These are phyloP conservation scores for Apiospora phragmitis DNA, from an alignment of 2,329 filamentous ascomycete species.

Conservation along the genomic window DNA sequence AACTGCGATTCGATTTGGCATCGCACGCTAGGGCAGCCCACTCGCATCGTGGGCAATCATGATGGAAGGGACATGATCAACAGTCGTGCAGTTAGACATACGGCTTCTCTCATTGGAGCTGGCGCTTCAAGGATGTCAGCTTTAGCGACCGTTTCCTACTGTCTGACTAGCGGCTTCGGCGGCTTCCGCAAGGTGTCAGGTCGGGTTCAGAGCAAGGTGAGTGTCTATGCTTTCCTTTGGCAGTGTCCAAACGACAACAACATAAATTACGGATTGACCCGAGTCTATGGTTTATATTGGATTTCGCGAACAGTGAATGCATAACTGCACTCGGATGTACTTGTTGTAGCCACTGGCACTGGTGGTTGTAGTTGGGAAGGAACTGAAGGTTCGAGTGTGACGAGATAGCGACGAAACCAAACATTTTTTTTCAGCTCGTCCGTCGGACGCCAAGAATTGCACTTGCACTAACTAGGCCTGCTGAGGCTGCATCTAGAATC, in stretches of 20 bases:
- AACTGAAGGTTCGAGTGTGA: background rate
- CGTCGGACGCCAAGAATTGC: background rate
- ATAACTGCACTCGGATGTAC: no score
- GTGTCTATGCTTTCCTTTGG: background rate
- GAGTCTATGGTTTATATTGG: no score
- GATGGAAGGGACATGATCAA: background rate
- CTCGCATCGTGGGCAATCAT: background rate
- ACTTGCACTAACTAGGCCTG: background rate
- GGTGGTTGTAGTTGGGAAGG: background rate
- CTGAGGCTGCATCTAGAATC: background rate
- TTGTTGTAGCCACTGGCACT: no score
- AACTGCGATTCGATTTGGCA: background rate
- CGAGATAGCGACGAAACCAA: background rate
- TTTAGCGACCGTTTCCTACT: background rate
- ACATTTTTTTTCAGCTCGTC: background rate
- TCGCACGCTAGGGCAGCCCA: background rate
- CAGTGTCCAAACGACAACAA: background rate
- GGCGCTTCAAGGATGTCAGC: background rate
- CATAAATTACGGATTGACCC: background rate
- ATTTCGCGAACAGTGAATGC: no score
- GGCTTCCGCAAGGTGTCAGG: background rate
- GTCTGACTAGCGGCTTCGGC: background rate
- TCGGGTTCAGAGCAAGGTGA: background rate
- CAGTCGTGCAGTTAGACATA: background rate
- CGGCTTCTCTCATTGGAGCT: background rate